phyloP scores from a whole-genome alignment of 768 basidiomycete species.

The Lentinula aciculospora region DNA sequence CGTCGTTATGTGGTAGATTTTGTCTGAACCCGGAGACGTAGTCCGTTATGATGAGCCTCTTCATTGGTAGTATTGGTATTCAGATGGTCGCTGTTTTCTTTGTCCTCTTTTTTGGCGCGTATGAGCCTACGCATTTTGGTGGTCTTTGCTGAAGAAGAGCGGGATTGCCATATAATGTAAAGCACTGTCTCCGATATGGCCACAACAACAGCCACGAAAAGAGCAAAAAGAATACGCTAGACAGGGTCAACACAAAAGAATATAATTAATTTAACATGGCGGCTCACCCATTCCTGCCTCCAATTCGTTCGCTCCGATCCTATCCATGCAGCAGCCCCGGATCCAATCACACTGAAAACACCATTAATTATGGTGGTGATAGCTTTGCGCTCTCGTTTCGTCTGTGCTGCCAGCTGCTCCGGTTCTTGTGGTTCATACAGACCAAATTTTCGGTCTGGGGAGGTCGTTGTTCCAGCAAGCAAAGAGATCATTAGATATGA shows the following conservation, averaged over 20 bases:
- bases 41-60: background rate
- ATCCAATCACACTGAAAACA: conserved; percentile 60
- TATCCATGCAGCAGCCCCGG: conserved; percentile 70
- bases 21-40: conserved; percentile 6
- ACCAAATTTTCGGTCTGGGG: conserved; percentile 69
- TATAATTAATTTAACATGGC: conserved; percentile 3
- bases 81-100: conserved; percentile 7
- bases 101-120: conserved; percentile 29
- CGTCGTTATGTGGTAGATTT: no score
- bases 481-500: conserved; percentile 69
- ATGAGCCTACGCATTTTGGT: background rate
- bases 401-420: conserved; percentile 40
- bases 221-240: conserved; percentile 57
- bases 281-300: conserved; percentile 72
- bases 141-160: conserved; percentile 21
- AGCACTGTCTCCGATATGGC: conserved; percentile 65
- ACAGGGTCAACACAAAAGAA: conserved; percentile 4
- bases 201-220: conserved; percentile 58
- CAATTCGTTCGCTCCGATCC: conserved; percentile 58
- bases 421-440: conserved; percentile 39
- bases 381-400: conserved; percentile 52
- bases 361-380: conserved; percentile 70
- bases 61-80: background rate
- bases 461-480: conserved; percentile 74
- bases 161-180: conserved; percentile 69